A percentile compares a stretch with the other conserved stretches of the same genome.
These are phyloP conservation scores for Corylus americana DNA, from an alignment of 306 rosid species.

Conservation along the genomic window DNA sequence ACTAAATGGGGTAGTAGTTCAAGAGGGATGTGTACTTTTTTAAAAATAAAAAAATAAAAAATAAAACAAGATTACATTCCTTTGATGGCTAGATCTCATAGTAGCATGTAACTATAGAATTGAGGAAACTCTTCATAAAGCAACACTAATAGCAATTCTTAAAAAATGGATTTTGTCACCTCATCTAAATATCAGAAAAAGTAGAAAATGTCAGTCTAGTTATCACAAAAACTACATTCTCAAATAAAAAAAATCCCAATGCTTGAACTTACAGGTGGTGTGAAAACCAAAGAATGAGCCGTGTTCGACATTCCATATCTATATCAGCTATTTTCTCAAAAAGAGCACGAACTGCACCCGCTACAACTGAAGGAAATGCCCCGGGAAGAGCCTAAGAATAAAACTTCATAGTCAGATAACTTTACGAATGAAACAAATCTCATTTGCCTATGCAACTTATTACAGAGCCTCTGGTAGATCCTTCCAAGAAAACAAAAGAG, in stretches of 20 bases:
- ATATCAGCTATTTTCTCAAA: constrained; percentile 91
- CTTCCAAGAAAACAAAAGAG: constrained; percentile 19
- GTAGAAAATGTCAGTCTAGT: constrained; percentile 4
- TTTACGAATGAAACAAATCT: constrained; percentile 6
- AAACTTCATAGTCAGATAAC: constrained; percentile 33
- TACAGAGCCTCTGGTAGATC: constrained; percentile 11
- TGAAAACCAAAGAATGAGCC: constrained; percentile 97
- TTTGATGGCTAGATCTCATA: neutral
- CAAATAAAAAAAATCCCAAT: constrained; percentile 13
- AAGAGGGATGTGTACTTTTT: no score
- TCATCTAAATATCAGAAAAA: neutral
- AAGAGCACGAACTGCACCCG: constrained; percentile 95
- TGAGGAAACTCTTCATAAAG: neutral
- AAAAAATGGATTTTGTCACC: neutral
- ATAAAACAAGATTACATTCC: no score
- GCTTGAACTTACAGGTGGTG: constrained; percentile 84
- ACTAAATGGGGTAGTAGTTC: no score
- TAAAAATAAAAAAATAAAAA: no score
- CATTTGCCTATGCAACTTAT: neutral
- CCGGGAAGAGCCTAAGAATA: constrained; percentile 94
- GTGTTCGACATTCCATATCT: constrained; percentile 97
- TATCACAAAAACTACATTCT: constrained; percentile 6
- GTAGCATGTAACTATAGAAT: neutral
- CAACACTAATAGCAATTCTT: neutral
- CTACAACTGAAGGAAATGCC: constrained; percentile 97